Percentiles rank a stretch among this genome's conserved stretches.
Evolutionary conservation across 176 grass and related monocot species (phyloP).

Genomic region (Triticum urartu): DNA sequence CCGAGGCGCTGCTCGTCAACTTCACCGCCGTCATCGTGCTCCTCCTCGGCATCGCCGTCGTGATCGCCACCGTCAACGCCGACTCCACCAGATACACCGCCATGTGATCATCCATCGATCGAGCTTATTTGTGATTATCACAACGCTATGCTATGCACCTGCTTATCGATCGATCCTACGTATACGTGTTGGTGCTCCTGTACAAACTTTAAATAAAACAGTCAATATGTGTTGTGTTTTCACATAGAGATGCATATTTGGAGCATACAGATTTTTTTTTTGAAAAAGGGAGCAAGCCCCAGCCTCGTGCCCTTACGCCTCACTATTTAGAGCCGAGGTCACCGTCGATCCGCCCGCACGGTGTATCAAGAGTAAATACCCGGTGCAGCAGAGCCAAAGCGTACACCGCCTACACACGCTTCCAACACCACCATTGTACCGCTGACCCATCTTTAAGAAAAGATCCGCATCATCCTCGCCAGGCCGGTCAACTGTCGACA

Average conservation of each 20-base stretch:
- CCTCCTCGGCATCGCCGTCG: slow-evolving; percentile 57
- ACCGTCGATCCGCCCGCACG: no score
- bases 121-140: neutral
- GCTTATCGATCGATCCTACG: neutral
- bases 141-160: neutral
- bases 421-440: no score
- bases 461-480: no score
- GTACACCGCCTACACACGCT: no score
- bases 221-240: neutral
- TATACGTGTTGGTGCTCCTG: neutral
- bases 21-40: slow-evolving; percentile 67
- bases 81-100: slow-evolving; percentile 26
- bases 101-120: neutral
- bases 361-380: no score
- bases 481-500: no score
- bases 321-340: no score
- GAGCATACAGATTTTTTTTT: no score
- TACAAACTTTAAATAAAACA: neutral
- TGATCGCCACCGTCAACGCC: slow-evolving; percentile 54
- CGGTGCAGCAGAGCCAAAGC: no score
- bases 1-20: slow-evolving; percentile 70
- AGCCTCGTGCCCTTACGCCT: no score
- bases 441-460: no score
- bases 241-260: neutral
- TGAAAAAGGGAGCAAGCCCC: no score